phyloP scores from a whole-genome alignment of 352 stramenopile genomes.

The Phytophthora pluvialis region DNA sequence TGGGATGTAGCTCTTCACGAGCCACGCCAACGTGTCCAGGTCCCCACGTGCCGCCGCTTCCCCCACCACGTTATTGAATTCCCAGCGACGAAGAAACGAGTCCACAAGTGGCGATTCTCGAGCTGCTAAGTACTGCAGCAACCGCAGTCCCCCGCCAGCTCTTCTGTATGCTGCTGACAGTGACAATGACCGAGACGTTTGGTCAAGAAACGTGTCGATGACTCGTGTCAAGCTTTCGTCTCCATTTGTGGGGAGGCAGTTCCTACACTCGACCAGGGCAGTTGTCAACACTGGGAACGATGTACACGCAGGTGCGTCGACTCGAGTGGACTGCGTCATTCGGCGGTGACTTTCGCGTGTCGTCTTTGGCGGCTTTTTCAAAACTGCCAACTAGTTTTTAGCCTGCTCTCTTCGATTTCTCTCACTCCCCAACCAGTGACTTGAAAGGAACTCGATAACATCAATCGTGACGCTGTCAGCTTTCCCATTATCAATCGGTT shows the following conservation, averaged over 20 bases:
- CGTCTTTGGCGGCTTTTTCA: too few relatives aligned
- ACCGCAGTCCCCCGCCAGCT: background rate
- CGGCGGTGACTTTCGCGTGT: too few relatives aligned
- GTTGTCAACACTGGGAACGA: conserved; percentile 2
- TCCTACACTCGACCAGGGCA: background rate
- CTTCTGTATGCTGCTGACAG: background rate
- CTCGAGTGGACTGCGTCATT: too few relatives aligned
- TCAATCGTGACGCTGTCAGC: too few relatives aligned
- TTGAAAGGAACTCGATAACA: too few relatives aligned
- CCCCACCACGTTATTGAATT: background rate
- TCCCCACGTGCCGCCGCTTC: conserved; percentile 11
- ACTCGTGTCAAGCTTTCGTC: background rate
- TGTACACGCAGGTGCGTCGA: background rate
- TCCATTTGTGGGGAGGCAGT: background rate
- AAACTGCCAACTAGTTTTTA: too few relatives aligned
- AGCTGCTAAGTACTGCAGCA: background rate
- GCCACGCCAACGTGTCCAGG: conserved; percentile 11
- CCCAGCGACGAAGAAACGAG: conserved; percentile 5
- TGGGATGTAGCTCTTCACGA: conserved; percentile 10
- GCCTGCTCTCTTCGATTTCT: too few relatives aligned
- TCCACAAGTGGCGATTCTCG: conserved; percentile 5
- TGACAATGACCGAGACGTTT: background rate
- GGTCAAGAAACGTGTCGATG: background rate
- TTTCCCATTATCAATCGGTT: too few relatives aligned
- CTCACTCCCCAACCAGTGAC: too few relatives aligned